Base-by-base conservation (phyloP, 1,284 basidiomycete species). In the Ceratobasidium theobromae region DNA sequence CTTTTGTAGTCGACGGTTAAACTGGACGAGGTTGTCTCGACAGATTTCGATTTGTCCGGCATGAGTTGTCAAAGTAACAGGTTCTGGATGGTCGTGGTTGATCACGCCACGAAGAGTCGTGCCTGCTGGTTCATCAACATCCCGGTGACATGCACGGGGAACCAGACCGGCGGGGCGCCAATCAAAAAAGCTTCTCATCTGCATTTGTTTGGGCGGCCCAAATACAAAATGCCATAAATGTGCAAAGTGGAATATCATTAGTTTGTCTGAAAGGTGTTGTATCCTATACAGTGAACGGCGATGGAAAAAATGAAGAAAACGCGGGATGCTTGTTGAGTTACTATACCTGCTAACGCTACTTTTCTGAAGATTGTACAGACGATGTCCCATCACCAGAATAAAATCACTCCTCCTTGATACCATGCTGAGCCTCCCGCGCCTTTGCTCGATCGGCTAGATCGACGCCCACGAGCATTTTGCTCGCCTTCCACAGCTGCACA, bases 401-500 rank as follows among this genome's bases (percentile, higher is more conserved):
- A 21, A 45, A 11, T 27, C 43, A 60, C 23, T 60, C 57, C 30
- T 60, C 30, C 45, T 60, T 60, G 45, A 60, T 35, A 27, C 35
- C 4, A 35, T 49, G 57, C 68, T 75, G 73, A 68, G 78, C 84
- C 69, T 84, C 81, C 66, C 89, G 79, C 32, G 84, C 88, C 69
- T 84, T 82, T 60, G 86, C 86, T 71, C 93, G 80, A 76, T 95
- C 92, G 48, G 88, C 89, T 55, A 95, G 78, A 74, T 95, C 93
- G 11, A 95, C 89, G 3, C 93, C 93, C 23, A 95, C 93, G 14
- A 95, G 82, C 72, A 96, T 91, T 81, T 98, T 98, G 71, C 91
- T 91, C 27, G 96, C 96, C 77, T 99, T 99, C 95, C 95, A 98
- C 71, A 98, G 87, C 77, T 99, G 97, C 5, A 99, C 95, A 48